phyloP scores from a whole-genome alignment of 768 basidiomycete species.

The Boletus sensibilis region DNA sequence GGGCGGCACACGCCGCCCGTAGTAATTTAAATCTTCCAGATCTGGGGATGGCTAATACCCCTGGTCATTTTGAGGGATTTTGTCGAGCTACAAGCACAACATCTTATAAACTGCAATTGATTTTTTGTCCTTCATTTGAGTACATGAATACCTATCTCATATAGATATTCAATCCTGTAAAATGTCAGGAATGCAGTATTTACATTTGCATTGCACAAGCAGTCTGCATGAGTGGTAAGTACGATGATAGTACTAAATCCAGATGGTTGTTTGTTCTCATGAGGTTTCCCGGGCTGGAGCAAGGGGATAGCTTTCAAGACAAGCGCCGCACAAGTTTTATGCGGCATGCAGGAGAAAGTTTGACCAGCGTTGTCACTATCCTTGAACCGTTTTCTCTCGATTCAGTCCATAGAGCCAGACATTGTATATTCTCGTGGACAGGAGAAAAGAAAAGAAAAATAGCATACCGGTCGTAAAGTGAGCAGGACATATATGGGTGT shows the following conservation, averaged over 20 bases:
- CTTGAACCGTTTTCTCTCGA: neutral
- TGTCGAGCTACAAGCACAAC: neutral
- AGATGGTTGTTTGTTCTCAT: neutral
- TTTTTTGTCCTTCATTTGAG: too few relatives aligned
- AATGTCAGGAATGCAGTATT: neutral
- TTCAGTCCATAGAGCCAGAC: constrained; percentile 27
- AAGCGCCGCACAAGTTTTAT: neutral
- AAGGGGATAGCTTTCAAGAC: neutral
- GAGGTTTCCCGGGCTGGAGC: too few relatives aligned
- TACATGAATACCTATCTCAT: too few relatives aligned
- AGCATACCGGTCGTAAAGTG: constrained; percentile 64
- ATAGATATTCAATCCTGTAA: too few relatives aligned
- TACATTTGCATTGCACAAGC: neutral
- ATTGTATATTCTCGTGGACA: constrained; percentile 39
- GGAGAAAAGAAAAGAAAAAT: constrained; percentile 27
- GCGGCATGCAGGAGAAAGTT: neutral
- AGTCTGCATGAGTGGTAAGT: too few relatives aligned
- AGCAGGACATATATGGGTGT: constrained; percentile 70
- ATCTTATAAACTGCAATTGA: neutral
- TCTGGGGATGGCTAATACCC: neutral
- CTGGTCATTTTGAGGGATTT: neutral
- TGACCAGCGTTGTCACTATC: neutral
- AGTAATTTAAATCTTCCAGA: neutral
- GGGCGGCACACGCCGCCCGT: too few relatives aligned
- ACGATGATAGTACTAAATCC: too few relatives aligned